phyloP scores from a whole-genome alignment of 345 rosid species.

The Turritis glabra region DNA sequence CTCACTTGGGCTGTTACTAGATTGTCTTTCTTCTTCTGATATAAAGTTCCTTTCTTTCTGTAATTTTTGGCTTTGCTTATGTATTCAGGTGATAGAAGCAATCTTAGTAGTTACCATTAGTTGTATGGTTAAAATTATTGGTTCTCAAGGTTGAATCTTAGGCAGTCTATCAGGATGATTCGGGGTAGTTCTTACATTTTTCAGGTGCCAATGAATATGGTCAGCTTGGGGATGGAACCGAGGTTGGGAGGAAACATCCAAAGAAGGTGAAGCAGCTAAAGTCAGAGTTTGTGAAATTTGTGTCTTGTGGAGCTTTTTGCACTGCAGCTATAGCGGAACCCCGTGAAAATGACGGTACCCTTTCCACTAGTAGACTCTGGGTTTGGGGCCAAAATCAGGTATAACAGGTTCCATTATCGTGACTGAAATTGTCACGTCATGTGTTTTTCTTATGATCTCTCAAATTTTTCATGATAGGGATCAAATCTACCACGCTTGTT shows the following conservation, averaged over 20 bases:
- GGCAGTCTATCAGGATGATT: too few relatives aligned
- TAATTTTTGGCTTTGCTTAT: not conserved
- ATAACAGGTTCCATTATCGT: not conserved
- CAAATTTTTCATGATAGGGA: slow-evolving; percentile 52
- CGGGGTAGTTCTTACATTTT: too few relatives aligned
- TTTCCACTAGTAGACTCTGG: slow-evolving; percentile 80
- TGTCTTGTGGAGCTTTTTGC: slow-evolving; percentile 94
- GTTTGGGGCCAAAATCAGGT: slow-evolving; percentile 99
- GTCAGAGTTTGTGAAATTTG: slow-evolving; percentile 83
- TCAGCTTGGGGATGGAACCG: slow-evolving; percentile 98
- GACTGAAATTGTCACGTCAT: not conserved
- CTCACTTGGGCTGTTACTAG: not conserved
- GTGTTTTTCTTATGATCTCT: not conserved
- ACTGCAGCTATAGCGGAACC: slow-evolving; percentile 88
- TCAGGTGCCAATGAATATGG: slow-evolving; percentile 92
- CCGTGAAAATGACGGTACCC: slow-evolving; percentile 68
- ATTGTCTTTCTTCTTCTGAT: not conserved
- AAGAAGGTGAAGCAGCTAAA: slow-evolving; percentile 76
- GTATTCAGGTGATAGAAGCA: slow-evolving; percentile 10
- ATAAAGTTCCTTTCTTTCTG: not conserved
- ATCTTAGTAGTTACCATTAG: not conserved
- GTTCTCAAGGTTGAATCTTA: slow-evolving; percentile 19
- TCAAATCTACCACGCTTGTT: slow-evolving; percentile 84
- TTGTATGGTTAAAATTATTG: not conserved
- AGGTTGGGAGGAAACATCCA: slow-evolving; percentile 78